Evolutionary conservation across 192 early-diverging fungal genomes (phyloP), one percentile per base, ranked within the genome.

Genomic region (Linnemannia hyalina): DNA sequence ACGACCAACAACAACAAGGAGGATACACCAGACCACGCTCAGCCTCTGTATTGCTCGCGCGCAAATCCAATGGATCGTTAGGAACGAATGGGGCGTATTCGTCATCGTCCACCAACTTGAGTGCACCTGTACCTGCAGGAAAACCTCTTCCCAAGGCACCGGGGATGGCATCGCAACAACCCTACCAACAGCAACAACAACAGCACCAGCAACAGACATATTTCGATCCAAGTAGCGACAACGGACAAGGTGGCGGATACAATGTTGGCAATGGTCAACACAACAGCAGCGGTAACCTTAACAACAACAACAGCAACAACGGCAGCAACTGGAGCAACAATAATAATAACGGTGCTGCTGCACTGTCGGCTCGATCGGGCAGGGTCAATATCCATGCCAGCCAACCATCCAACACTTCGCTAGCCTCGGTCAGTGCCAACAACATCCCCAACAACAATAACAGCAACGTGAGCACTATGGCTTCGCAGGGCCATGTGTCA

Each of bases 121-220:
- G 23, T n/a, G 38, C 70, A 42, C 1, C 40, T 5, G 40, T 71
- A n/a, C n/a, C 40, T 42, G 40, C 41, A 42, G 73, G 73, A 57
- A 81, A 74, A 70, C 80, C 80, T 40, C 52, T 81, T 41, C 74
- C 74, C 16, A 75, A 49, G 65, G 60, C 80, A 54, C 80, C 74
- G 15, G 73, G 47, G 10, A 26, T 29, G 22, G 3, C 41, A 71
- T 65, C 26, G 9, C 60, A 65, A 15, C 60, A 29, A 15, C 13
- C 60, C 8, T 32, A 65, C 10, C 70, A 71, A 36, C 72, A 78
- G 8, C 78, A 68, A 23, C 79, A 73, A n/a, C 71, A 75, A 38
- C 74, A 57, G 35, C 63, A 77, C 0, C 73, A 75, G 36, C 55
- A 82, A 52, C 75, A 55, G 7, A 22, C 73, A 20, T 42, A 82